Conservation (phyloP, 2,329 filamentous ascomycete species). For the Cladosporium sp. region DNA sequence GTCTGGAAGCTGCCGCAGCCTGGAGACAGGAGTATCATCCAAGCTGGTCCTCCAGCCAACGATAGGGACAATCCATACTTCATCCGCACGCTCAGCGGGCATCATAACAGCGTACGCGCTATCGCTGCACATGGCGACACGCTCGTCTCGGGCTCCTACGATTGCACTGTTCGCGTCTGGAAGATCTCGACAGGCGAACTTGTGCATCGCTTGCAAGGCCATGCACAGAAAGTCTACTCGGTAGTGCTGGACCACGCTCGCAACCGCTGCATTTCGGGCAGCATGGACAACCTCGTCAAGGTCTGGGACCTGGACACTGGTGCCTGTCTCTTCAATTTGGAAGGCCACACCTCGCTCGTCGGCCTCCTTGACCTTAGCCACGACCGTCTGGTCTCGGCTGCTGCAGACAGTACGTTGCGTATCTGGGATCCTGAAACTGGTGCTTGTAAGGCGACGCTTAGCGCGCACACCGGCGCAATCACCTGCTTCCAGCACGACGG, state of each 20-base stretch:
- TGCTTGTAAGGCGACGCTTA: slow-evolving; percentile 82
- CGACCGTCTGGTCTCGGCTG: slow-evolving; percentile 87
- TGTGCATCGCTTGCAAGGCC: slow-evolving; percentile 77
- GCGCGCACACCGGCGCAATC: slow-evolving; percentile 92
- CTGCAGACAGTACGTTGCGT: slow-evolving; percentile 87
- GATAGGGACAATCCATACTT: slow-evolving; percentile 89
- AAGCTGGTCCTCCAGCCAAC: slow-evolving; percentile 69
- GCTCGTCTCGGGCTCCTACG: slow-evolving; percentile 95
- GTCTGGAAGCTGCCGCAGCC: slow-evolving; percentile 90
- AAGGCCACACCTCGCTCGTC: slow-evolving; percentile 88
- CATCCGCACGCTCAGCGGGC: slow-evolving; percentile 77
- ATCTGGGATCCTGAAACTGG: slow-evolving; percentile 97
- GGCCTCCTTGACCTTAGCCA: slow-evolving; percentile 85
- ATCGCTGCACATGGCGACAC: slow-evolving; percentile 94
- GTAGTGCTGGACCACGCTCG: slow-evolving; percentile 89
- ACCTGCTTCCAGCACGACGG: slow-evolving; percentile 98
- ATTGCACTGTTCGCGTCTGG: slow-evolving; percentile 93
- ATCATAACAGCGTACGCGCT: slow-evolving; percentile 89
- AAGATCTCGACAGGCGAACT: slow-evolving; percentile 92
- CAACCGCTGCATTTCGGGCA: slow-evolving; percentile 93
- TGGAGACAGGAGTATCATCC: slow-evolving; percentile 71
- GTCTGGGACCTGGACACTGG: slow-evolving; percentile 94
- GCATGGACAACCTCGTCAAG: slow-evolving; percentile 97
- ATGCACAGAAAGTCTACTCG: slow-evolving; percentile 92
- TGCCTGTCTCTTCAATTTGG: slow-evolving; percentile 77